Evolutionary conservation across 345 rosid species (phyloP), one percentile per base, ranked within the genome.

Genomic region (Noccaea bulbosa): DNA sequence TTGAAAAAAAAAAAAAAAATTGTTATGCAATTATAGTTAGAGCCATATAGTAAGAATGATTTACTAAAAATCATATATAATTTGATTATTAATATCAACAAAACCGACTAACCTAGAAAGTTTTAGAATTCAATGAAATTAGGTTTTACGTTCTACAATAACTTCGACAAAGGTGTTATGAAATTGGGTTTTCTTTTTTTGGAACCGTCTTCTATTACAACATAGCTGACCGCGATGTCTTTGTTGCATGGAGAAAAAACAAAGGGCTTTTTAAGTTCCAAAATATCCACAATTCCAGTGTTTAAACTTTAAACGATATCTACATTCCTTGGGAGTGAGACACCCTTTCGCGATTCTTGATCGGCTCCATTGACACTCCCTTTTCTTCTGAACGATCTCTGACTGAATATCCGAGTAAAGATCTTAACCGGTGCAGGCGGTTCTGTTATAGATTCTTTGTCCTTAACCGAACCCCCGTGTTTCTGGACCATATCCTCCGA

Each of bases 401-500:
- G 84, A 75, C 90, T 83, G 35, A 88, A 78, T 5, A 88, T 53
- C 59, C 92, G 80, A 22, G 75, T 66, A 43, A 91, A 17, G 4
- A 91, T 76, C 62, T 82, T 88, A 78, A 79, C 83, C 16, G 97
- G 86, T 65, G 79, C 58, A 44, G 69, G 82, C 35, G 65, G 51
- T 32, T 87, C 61, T 27, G 77, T 62, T 51, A 59, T 76, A 14
- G 78, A 57, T 15, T 69, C 71, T 0, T 63, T 22, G 12, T 59
- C 71, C 7, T 61, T 67, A 6, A 30, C 64, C 67, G 69, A 73
- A 27, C 75, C 72, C n/a, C 65, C 71, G 4, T 82, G 76, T 77
- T 81, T 83, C 79, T 67, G 54, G 8, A 81, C 84, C 40, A 91
- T 83, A 69, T 89, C 82, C 53, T 87, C 97, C 1, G 82, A 84